Evolutionary conservation across 768 basidiomycete genomes (phyloP).

Genomic region (Boletus pseudopeckii): DNA sequence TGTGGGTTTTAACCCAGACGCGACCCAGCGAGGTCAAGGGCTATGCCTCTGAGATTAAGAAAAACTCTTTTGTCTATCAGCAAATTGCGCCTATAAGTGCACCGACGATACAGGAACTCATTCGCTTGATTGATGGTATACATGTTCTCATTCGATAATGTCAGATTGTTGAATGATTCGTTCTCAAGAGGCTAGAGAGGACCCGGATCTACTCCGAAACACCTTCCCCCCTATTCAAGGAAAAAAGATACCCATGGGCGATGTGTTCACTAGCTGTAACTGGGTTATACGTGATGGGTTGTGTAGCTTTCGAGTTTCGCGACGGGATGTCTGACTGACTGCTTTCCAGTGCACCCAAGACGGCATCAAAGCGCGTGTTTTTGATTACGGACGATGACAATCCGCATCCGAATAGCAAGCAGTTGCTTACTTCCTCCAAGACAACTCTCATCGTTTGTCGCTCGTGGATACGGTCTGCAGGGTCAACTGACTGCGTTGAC

Average conservation of each 20-base stretch:
- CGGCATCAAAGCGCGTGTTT: slow-evolving; percentile 89
- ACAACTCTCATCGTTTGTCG: slow-evolving; percentile 63
- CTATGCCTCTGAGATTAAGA: slow-evolving; percentile 59
- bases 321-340: not conserved
- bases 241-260: slow-evolving; percentile 70
- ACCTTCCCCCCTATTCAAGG: slow-evolving; percentile 65
- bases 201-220: slow-evolving; percentile 52
- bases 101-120: slow-evolving; percentile 74
- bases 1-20: slow-evolving; percentile 13
- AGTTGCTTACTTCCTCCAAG: slow-evolving; percentile 63
- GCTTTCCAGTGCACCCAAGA: slow-evolving; percentile 68
- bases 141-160: not conserved
- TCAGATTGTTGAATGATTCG: slow-evolving; percentile 1
- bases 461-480: not conserved
- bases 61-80: slow-evolving; percentile 69
- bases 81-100: slow-evolving; percentile 75
- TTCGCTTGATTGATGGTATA: slow-evolving; percentile 74
- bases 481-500: slow-evolving; percentile 1
- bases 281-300: slow-evolving; percentile 88
- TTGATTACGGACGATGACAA: slow-evolving; percentile 76
- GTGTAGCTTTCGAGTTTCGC: slow-evolving; percentile 15
- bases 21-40: slow-evolving; percentile 33
- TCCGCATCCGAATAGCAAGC: slow-evolving; percentile 49
- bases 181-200: slow-evolving; percentile 56
- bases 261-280: slow-evolving; percentile 88